phyloP scores from a whole-genome alignment of 306 rosid genomes.

The Urtica urens region DNA sequence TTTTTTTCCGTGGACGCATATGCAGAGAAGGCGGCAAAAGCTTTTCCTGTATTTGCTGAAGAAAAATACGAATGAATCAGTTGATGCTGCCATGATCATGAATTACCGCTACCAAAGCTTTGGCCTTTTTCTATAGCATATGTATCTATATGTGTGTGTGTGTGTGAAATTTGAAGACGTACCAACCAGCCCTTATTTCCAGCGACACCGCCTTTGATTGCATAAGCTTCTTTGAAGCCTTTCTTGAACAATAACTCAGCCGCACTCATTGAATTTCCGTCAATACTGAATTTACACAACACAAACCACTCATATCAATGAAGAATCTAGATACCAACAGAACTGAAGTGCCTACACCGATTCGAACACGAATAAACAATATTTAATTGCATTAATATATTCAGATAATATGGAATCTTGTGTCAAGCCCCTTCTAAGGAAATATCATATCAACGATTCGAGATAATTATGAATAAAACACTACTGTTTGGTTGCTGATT shows the following conservation, averaged over 20 bases:
- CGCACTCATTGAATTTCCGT: slow-evolving; percentile 81
- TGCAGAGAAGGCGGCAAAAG: slow-evolving; percentile 75
- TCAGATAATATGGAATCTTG: too few relatives aligned
- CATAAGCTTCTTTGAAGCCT: slow-evolving; percentile 85
- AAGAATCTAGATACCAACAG: neutral
- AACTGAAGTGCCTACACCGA: too few relatives aligned
- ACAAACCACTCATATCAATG: slow-evolving; percentile 12
- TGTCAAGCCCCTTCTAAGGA: too few relatives aligned
- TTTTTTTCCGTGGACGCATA: slow-evolving; percentile 47
- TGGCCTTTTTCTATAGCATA: too few relatives aligned
- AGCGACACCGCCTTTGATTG: slow-evolving; percentile 78
- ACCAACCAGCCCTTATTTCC: slow-evolving; percentile 90
- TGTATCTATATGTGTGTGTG: too few relatives aligned
- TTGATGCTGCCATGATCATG: neutral
- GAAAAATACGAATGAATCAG: neutral
- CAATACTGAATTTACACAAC: slow-evolving; percentile 84
- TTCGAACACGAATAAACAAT: too few relatives aligned
- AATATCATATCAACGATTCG: too few relatives aligned
- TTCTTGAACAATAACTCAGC: slow-evolving; percentile 77
- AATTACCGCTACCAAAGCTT: too few relatives aligned
- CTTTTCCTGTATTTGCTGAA: slow-evolving; percentile 74
- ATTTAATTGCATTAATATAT: too few relatives aligned
- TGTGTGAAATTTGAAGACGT: slow-evolving; percentile 18
- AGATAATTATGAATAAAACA: too few relatives aligned
- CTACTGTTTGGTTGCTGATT: too few relatives aligned